Evolutionary conservation across 139 green algal species (phyloP), one percentile per base, ranked within the genome.

Genomic region (Chlorella sp.): DNA sequence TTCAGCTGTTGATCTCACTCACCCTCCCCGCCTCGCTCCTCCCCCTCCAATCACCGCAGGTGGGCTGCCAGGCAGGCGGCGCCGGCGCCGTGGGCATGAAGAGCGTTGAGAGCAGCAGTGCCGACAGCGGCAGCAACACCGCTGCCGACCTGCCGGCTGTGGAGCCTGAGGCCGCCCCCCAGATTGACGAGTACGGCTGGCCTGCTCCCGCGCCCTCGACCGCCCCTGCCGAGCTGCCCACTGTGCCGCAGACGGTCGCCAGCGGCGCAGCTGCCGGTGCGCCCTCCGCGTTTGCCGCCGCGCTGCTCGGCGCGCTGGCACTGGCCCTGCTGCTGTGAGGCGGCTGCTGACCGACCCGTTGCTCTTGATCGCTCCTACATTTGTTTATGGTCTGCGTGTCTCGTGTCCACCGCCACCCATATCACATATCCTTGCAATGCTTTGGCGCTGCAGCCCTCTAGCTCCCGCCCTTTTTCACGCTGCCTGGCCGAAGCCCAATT

Each of bases 61-160:
- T 82, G 12, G 76, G 76, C 32, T 82, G 76, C 76, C 26, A 82
- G 76, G 25, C 76, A 16, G 76, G 76, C 36, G 76, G 76, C 38
- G 39, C 76, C 15, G 39, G 39, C 26, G 56, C 76, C 25, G 60
- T 82, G 26, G 41, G 11, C 38, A 39, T 63, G 23, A 57, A 57
- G 28, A 71, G 55, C 64, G 11, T 82, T 18, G 51, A 60, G 51
- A 60, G 51, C 51, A 60, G 51, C 51, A 60, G 51, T 15, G 21
- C 51, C 51, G 51, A 60, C 51, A 60, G 12, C 51, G 15, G 25
- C 57, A 26, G 4, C 55, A 2, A 26, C 44, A 28, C 17, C 11
- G 4, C 17, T 38, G 30, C 30, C 65, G 28, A 23, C n/a, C 3
- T 39, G 17, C 65, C 65, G 17, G 65, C 65, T 23, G 26, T 32